Percentiles rank a stretch among this genome's conserved stretches.
Evolutionary conservation across 2,329 filamentous ascomycete genomes (phyloP).

Genomic region (Cytospora chrysosperma): DNA sequence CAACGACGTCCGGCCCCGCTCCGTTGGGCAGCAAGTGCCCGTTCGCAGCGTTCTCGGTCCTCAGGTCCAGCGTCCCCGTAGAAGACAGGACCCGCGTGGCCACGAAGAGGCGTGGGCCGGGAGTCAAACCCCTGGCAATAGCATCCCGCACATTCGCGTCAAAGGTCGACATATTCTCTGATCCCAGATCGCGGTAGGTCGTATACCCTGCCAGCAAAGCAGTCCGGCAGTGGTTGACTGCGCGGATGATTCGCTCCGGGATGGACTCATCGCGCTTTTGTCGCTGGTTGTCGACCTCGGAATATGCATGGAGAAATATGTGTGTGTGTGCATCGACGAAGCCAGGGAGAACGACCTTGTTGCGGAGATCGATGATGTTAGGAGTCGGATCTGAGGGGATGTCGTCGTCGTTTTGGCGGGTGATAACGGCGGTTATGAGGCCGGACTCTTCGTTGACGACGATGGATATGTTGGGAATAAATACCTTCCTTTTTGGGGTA

Average conservation of each 20-base stretch:
- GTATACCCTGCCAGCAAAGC: constrained; percentile 50
- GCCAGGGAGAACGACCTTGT: not conserved
- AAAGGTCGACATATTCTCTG: constrained; percentile 44
- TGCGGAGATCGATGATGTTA: not conserved
- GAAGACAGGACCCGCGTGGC: constrained; percentile 46
- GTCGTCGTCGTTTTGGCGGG: no score
- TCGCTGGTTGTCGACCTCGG: not conserved
- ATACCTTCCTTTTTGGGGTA: no score
- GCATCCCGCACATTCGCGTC: constrained; percentile 48
- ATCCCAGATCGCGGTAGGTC: constrained; percentile 51
- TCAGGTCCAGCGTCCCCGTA: constrained; percentile 45
- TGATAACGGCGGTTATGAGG: no score
- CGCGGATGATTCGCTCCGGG: not conserved
- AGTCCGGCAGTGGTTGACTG: not conserved
- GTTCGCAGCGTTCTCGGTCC: constrained; percentile 41
- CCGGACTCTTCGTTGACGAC: no score
- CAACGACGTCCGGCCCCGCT: constrained; percentile 40
- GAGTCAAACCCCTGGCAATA: constrained; percentile 48
- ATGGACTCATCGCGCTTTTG: not conserved
- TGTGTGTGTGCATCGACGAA: not conserved
- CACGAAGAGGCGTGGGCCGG: constrained; percentile 51
- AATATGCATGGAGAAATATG: not conserved
- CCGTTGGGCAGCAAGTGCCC: constrained; percentile 30
- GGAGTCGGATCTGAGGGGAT: no score
- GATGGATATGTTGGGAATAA: no score